Base-by-base conservation (phyloP, 768 basidiomycete genomes). In the Mycena leptocephala region DNA sequence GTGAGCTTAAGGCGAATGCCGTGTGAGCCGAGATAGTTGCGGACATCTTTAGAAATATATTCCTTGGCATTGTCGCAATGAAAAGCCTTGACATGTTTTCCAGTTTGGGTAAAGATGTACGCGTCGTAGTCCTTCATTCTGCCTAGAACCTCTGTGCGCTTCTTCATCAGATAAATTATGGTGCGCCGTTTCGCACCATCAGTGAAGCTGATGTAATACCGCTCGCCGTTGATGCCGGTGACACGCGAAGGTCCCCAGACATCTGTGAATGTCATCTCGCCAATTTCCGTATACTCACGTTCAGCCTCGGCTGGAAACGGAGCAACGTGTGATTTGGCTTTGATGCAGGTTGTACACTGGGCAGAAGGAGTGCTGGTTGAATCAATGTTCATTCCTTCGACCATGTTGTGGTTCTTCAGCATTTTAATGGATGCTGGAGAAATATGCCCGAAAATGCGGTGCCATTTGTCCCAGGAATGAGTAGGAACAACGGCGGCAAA, bases 291-390 rank as follows among this genome's bases (percentile, higher is more conserved):
- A 65, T 80, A 79, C 35, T 46, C 64, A 24, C 74, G 71, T 39
- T 51, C 67, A 67, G 81, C 70, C 37, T n/a, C n/a, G n/a, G n/a
- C n/a, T n/a, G n/a, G n/a, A n/a, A 82, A 81, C 16, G 79, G 78
- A 0, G 43, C 37, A 20, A 70, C 48, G 35, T 79, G 81, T 10
- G 69, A 59, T 67, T 84, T 84, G 26, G 82, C 77, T 18, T 79
- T 53, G 69, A 82, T 56, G 59, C 83, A 84, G 32, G 75, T 75
- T 26, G 76, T 55, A 51, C 82, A 84, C 37, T 78, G 61, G 8
- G 64, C 74, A 9, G 76, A 65, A 20, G 61, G 58, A 10, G 71
- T 28, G 11, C 68, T 68, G 58, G 58, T 39, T 39, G 56, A 35
- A 33, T 66, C 56, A 62, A 83, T 70, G 20, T 74, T 67, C 39